Conservation (phyloP, 176 grass and related monocot genomes). For the Canna indica region DNA sequence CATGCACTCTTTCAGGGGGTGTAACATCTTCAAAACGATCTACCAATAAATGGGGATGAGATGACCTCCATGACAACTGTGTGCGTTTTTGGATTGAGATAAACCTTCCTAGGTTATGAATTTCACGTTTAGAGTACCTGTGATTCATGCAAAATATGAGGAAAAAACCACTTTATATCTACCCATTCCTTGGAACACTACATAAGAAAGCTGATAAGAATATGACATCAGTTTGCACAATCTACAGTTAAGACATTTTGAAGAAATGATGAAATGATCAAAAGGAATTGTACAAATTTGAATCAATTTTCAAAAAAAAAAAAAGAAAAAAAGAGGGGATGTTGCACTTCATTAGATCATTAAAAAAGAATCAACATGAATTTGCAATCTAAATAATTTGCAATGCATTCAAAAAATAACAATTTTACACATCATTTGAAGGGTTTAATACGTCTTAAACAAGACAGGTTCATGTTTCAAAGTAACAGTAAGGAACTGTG, state of each 20-base stretch:
- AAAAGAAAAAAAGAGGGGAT: neutral
- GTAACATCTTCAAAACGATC: conserved; percentile 98
- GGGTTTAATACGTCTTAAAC: neutral
- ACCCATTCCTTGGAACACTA: neutral
- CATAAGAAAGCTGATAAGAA: neutral
- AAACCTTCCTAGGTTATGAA: conserved; percentile 96
- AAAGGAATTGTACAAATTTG: conserved; percentile 2
- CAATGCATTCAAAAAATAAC: neutral
- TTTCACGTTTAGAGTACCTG: conserved; percentile 89
- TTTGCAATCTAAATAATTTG: neutral
- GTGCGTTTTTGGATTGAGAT: conserved; percentile 74
- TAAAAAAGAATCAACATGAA: neutral
- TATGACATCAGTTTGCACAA: too few species aligned
- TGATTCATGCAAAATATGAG: neutral
- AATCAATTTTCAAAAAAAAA: neutral
- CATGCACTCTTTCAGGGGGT: conserved; percentile 51
- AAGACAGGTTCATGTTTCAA: neutral
- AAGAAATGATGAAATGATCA: neutral
- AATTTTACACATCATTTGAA: neutral
- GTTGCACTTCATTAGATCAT: neutral
- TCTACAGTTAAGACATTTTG: neutral
- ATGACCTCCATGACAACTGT: conserved; percentile 70
- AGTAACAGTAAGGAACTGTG: neutral
- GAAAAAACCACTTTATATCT: neutral
- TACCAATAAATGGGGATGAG: conserved; percentile 85